phyloP scores from a whole-genome alignment of 495 filamentous ascomycete genomes.

The Podospora didyma region DNA sequence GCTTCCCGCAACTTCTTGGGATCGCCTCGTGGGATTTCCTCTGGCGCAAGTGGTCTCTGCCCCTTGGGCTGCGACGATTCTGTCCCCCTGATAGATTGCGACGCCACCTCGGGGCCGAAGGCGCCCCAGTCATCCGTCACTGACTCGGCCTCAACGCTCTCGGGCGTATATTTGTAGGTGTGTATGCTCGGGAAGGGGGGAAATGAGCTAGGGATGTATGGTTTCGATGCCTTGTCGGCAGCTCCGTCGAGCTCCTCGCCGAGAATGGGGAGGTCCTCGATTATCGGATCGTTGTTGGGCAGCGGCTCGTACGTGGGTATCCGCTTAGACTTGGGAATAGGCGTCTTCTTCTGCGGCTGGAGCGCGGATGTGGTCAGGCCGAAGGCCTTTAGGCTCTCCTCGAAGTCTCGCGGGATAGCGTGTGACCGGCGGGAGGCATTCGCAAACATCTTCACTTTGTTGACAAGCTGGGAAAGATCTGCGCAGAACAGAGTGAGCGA shows the following conservation, averaged over 20 bases:
- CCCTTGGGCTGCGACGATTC: constrained; percentile 15
- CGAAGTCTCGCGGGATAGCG: constrained; percentile 38
- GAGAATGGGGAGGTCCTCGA: constrained; percentile 33
- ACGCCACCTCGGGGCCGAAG: constrained; percentile 11
- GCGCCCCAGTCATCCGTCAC: constrained; percentile 21
- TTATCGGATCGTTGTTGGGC: constrained; percentile 24
- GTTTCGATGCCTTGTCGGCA: constrained; percentile 36
- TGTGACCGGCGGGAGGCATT: constrained; percentile 34
- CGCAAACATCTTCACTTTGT: constrained; percentile 28
- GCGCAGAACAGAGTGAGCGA: constrained; percentile 9
- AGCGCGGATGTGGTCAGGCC: constrained; percentile 33
- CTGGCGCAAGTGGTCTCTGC: constrained; percentile 24
- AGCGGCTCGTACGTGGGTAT: constrained; percentile 28
- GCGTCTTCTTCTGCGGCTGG: constrained; percentile 37
- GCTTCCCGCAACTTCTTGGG: constrained; percentile 39
- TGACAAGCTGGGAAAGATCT: constrained; percentile 33
- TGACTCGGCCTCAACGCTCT: constrained; percentile 24
- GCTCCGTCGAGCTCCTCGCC: constrained; percentile 39
- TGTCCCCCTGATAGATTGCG: constrained; percentile 2
- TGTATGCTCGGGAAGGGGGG: constrained; percentile 43
- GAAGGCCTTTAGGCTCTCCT: constrained; percentile 28
- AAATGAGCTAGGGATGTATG: constrained; percentile 40
- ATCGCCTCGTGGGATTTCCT: constrained; percentile 30
- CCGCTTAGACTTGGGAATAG: constrained; percentile 29
- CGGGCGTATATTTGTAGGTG: constrained; percentile 43